Evolutionary conservation across 768 basidiomycete species (phyloP).

Genomic region (Boletus rufocinnamomeus): DNA sequence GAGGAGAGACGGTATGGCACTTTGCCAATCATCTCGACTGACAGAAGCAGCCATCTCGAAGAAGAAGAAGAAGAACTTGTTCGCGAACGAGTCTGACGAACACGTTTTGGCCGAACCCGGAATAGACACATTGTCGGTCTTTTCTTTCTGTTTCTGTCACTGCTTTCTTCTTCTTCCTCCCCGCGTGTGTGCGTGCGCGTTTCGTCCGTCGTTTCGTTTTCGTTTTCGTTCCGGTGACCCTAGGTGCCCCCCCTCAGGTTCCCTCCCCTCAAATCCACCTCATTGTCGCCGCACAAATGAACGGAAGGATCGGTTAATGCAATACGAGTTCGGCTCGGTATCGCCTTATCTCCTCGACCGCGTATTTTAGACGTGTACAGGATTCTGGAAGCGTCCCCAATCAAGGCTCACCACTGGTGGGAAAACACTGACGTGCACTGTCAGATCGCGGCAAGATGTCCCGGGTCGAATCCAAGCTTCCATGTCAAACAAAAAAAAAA

Average conservation of each 20-base stretch:
- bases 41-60: not conserved
- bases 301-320: slow-evolving; percentile 2
- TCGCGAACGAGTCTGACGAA: not conserved
- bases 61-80: no score
- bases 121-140: slow-evolving; percentile 16
- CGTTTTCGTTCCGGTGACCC: not conserved
- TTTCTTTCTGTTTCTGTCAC: not conserved
- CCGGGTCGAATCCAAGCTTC: not conserved
- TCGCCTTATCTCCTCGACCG: slow-evolving; percentile 26
- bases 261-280: not conserved
- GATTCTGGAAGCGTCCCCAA: not conserved
- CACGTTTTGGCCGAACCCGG: not conserved
- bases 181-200: not conserved
- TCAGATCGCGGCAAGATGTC: not conserved
- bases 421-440: no score
- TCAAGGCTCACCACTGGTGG: not conserved
- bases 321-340: slow-evolving; percentile 18
- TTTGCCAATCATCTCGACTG: not conserved
- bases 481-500: not conserved
- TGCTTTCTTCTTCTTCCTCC: not conserved
- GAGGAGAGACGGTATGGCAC: no score
- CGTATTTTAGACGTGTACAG: not conserved
- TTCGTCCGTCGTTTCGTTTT: not conserved
- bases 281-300: slow-evolving; percentile 21
- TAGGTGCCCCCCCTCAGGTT: no score